Evolutionary conservation across 169 alveolate genomes (phyloP).

Genomic region (Babesia sp.): DNA sequence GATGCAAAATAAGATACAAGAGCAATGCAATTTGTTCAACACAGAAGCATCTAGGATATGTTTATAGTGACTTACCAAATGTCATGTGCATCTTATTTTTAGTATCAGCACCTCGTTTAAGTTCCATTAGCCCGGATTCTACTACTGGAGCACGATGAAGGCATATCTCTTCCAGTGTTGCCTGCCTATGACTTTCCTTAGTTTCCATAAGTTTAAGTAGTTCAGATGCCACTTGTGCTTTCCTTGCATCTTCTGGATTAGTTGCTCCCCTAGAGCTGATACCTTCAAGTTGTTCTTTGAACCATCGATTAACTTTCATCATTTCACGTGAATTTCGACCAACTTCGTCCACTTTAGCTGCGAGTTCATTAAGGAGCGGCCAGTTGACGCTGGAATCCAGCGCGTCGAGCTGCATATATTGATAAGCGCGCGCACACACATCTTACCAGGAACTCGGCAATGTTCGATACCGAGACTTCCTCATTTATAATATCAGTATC

Average conservation of each 20-base stretch:
- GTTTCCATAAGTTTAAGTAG: constrained; percentile 33
- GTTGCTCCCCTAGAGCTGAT: neutral
- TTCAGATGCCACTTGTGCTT: constrained; percentile 21
- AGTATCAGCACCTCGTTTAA: constrained; percentile 44
- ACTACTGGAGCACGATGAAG: constrained; percentile 49
- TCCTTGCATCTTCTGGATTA: neutral
- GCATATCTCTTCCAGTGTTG: constrained; percentile 32
- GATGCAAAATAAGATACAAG: too few species aligned
- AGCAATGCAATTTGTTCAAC: too few species aligned
- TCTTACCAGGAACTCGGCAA: constrained; percentile 45
- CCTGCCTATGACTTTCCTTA: constrained; percentile 24
- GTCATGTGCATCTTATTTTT: constrained; percentile 37
- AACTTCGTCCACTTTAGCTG: constrained; percentile 14
- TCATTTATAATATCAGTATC: constrained; percentile 6
- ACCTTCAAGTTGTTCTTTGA: constrained; percentile 53
- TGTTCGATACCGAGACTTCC: constrained; percentile 38
- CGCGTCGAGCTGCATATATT: neutral
- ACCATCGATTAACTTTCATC: constrained; percentile 54
- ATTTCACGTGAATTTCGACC: constrained; percentile 45
- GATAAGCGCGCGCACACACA: neutral
- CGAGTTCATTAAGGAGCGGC: constrained; percentile 54
- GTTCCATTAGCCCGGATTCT: constrained; percentile 6
- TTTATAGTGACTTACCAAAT: constrained; percentile 17
- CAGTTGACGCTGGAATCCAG: constrained; percentile 50
- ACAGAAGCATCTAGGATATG: neutral